Percentiles rank a stretch among this genome's conserved stretches.
Evolutionary conservation across 805 yeast genomes (phyloP).

Genomic region (Saturnispora diversa): DNA sequence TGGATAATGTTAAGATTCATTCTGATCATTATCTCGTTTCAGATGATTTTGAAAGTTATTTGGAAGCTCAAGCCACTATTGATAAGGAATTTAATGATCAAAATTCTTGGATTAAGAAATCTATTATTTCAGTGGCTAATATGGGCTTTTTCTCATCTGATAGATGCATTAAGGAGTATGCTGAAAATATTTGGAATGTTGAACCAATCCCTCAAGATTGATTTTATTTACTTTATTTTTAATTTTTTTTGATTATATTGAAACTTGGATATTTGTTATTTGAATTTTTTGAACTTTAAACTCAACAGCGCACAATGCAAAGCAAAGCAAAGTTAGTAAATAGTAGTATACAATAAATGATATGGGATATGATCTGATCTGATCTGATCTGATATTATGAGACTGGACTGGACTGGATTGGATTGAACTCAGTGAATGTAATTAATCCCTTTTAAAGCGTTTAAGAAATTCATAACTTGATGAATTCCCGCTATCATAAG

Average conservation of each 20-base stretch:
- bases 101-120: slow-evolving; percentile 68
- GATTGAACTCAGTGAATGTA: too few relatives aligned
- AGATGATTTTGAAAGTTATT: slow-evolving; percentile 82
- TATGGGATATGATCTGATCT: too few relatives aligned
- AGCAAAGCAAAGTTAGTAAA: too few relatives aligned
- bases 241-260: neutral
- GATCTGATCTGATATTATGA: too few relatives aligned
- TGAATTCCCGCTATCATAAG: slow-evolving; percentile 10
- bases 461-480: slow-evolving; percentile 23
- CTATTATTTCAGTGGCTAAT: slow-evolving; percentile 75
- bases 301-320: too few relatives aligned
- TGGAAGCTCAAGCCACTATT: slow-evolving; percentile 71
- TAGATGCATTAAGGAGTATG: slow-evolving; percentile 85
- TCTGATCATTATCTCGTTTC: slow-evolving; percentile 83
- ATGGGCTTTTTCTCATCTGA: slow-evolving; percentile 91
- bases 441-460: slow-evolving; percentile 16
- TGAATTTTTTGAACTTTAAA: too few relatives aligned
- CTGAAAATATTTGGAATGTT: slow-evolving; percentile 87
- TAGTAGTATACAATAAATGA: too few relatives aligned
- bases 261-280: slow-evolving; percentile 15
- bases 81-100: slow-evolving; percentile 60
- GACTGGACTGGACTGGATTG: too few relatives aligned
- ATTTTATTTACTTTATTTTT: too few relatives aligned
- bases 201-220: slow-evolving; percentile 46
- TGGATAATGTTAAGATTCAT: slow-evolving; percentile 61